Base-by-base conservation (phyloP, 208 protist species). In the Acanthamoeba healyi region DNA sequence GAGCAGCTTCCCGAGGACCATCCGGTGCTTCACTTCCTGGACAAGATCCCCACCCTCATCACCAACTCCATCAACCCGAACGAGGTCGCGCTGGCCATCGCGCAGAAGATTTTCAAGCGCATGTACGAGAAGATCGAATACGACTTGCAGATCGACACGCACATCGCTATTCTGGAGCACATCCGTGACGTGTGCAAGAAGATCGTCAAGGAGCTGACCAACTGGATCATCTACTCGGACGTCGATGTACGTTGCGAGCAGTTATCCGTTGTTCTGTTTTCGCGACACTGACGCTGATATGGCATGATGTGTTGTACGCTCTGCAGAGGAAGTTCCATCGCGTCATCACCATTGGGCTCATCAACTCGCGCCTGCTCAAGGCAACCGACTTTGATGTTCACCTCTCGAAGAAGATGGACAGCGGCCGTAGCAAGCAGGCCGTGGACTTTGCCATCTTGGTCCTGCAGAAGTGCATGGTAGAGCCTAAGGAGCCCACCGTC, bases 321-420 rank as follows among this genome's bases (percentile, higher is more conserved):
- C 51, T 67, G 22, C 94, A 96, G 67, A 94, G 92, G 63, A 95
- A 95, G 49, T 74, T 95, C 40, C 95, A 94, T 54, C 24, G 49
- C 40, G 54, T 94, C 24, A 58, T 96, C 10, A 49, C 95, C 4
- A 82, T 89, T n/a, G 82, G 77, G 49, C 56, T 96, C 14, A 96
- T 99, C 40, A 97, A 97, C 92, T 97, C 98, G 61, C 96, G 97
- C 51, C 95, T 99, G 7, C 67, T 99, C n/a, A 97, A 98, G 77
- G 96, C 97, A 49, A 93, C 95, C 32, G 97, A 97, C 58, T 97
- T 99, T 34, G 98, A 99, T 93, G 96, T 97, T 12, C 97, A 97
- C 36, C 96, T 99, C 38, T 97, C 98, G 6, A 96, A 92, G 6
- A 94, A 95, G 32, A 92, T 77, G 79, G 81, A 72, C 38, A 38